Percentiles rank a stretch among this genome's conserved stretches.
phyloP scores from a whole-genome alignment of 2,329 filamentous ascomycete species.

The Ceratocystis colombiana region DNA sequence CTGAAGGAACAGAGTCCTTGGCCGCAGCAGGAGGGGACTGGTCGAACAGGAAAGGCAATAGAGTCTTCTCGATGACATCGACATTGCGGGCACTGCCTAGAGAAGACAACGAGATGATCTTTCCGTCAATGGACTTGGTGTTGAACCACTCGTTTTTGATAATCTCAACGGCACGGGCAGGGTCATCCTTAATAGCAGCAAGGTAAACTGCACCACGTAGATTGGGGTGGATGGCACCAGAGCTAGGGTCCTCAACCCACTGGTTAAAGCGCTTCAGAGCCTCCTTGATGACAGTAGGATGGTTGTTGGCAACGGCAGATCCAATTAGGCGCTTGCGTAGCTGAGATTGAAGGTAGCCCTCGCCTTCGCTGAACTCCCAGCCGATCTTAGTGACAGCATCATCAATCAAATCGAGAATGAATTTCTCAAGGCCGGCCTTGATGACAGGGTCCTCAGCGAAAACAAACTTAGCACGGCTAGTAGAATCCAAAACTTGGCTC shows the following conservation, averaged over 20 bases:
- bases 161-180: conserved; percentile 57
- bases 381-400: conserved; percentile 68
- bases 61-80: conserved; percentile 55
- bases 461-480: conserved; percentile 69
- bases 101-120: conserved; percentile 69
- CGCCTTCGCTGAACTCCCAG: conserved; percentile 69
- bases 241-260: conserved; percentile 61
- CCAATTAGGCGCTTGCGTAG: conserved; percentile 72
- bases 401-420: conserved; percentile 65
- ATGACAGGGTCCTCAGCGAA: conserved; percentile 68
- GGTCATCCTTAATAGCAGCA: conserved; percentile 60
- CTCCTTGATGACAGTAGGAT: conserved; percentile 63
- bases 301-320: conserved; percentile 63
- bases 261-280: conserved; percentile 68
- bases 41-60: conserved; percentile 70
- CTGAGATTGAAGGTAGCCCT: conserved; percentile 73
- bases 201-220: conserved; percentile 73
- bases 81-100: conserved; percentile 63
- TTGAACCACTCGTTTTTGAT: conserved; percentile 77
- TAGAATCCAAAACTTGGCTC: conserved; percentile 69
- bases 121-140: conserved; percentile 80
- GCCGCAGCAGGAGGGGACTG: conserved; percentile 41
- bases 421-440: conserved; percentile 63
- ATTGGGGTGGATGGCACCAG: conserved; percentile 65
- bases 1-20: conserved; percentile 61